Base-by-base conservation (phyloP, 306 rosid species). In the Trifolium fragiferum region DNA sequence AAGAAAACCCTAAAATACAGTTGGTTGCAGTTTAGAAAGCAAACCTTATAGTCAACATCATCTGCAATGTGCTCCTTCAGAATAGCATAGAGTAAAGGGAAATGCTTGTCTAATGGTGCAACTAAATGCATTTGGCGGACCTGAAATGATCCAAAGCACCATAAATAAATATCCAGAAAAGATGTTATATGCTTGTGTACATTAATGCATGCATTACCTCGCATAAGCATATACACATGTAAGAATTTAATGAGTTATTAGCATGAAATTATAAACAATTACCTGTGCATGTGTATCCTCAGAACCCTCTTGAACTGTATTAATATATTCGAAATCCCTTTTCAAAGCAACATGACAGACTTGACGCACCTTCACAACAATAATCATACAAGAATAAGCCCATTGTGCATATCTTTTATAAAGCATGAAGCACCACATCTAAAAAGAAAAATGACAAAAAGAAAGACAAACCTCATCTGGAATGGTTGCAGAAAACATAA, bases 271-370 rank as follows among this genome's bases (percentile, higher is more conserved):
- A 63, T 5, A 43, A 77, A 61, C 12, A 47, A 70, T 82, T 38
- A 87, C 99, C 93, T 92, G 91, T 2, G 99, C 70, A 86, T 94
- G 97, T 15, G 99, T 94, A 85, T 94, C 99, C 76, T 86, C 97
- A 35, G 86, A 79, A 67, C 97, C 99, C 82, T 84, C 92, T 79
- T 87, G 77, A 81, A 94, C 97, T 10, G 99, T 94, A 77, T 84
- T 87, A 73, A 94, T 78, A 85, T 84, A 90, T 80, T 92, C 96
- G 77, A 90, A 96, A 75, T 94, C 97, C 79, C 94, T 90, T 84
- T 78, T 92, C 88, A 94, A 81, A 54, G 99, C 97, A 84, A 94
- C 81, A 70, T 88, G 92, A 79, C 95, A 88, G 66, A 94, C 85
- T 90, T 92, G 97, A 75, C 92, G 97, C 20, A 94, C 99, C 99